Conservation (phyloP, 202 grass and related monocot genomes). For the Thinopyrum obtusiflorum region DNA sequence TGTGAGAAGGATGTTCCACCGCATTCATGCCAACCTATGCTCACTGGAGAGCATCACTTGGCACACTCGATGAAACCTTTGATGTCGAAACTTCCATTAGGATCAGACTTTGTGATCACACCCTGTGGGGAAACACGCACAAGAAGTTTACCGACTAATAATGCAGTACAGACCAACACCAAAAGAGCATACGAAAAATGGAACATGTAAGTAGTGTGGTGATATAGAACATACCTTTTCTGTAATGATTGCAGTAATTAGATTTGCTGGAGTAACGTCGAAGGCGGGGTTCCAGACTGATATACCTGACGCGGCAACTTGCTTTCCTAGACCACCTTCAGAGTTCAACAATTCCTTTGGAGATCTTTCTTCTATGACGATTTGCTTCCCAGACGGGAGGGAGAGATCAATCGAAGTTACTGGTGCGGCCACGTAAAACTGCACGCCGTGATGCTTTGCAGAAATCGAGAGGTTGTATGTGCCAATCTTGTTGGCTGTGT, state of each 20-base stretch:
- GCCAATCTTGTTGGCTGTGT: conserved; percentile 94
- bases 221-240: conserved; percentile 63
- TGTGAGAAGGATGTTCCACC: not conserved
- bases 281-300: conserved; percentile 94
- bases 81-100: conserved; percentile 65
- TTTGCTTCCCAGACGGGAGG: conserved; percentile 66
- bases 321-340: conserved; percentile 89
- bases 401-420: conserved; percentile 85
- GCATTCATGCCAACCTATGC: conserved; percentile 15
- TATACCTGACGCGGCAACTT: conserved; percentile 82
- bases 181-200: not conserved
- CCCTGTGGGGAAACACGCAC: conserved; percentile 41
- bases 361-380: conserved; percentile 92
- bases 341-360: conserved; percentile 83
- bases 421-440: conserved; percentile 77
- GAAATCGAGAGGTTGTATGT: conserved; percentile 53
- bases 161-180: not conserved
- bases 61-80: conserved; percentile 56
- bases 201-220: not conserved
- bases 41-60: conserved; percentile 15
- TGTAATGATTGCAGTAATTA: conserved; percentile 92
- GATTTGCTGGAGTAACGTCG: conserved; percentile 79
- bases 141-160: not conserved
- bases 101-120: conserved; percentile 60
- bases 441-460: conserved; percentile 40